A percentile compares a stretch with the other conserved stretches of the same genome.
These are phyloP conservation scores for Cordyceps cicadae DNA, from an alignment of 2,329 filamentous ascomycete species.

Conservation along the genomic window DNA sequence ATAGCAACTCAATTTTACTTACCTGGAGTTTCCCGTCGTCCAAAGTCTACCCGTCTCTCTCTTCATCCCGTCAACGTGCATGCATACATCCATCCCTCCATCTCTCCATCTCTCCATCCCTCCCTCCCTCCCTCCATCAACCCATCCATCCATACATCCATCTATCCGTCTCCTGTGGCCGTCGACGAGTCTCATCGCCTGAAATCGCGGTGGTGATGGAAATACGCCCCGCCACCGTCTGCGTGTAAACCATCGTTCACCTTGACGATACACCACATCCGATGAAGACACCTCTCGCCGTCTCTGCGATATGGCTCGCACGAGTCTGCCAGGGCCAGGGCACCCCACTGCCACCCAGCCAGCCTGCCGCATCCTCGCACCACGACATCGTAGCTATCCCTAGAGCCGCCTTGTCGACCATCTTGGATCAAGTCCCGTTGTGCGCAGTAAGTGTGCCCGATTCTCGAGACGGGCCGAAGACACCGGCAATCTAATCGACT, in stretches of 20 bases:
- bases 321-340: neutral
- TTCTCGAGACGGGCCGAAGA: no score
- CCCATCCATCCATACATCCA: no score
- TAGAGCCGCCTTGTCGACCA: neutral
- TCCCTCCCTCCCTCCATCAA: no score
- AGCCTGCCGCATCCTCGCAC: neutral
- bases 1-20: neutral
- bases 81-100: neutral
- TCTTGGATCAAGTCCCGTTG: neutral
- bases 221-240: neutral
- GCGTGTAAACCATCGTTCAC: neutral
- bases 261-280: neutral
- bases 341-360: neutral
- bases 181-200: neutral
- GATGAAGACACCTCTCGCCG: neutral
- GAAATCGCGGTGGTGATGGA: neutral
- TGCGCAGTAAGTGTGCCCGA: conserved; percentile 1
- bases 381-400: neutral
- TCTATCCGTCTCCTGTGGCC: neutral
- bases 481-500: neutral
- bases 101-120: no score
- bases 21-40: neutral
- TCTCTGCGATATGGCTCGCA: neutral
- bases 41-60: neutral
- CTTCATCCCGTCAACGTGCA: neutral